These are phyloP conservation scores for Candida hispaniensis DNA, from an alignment of 805 yeast species.

Conservation along the genomic window DNA sequence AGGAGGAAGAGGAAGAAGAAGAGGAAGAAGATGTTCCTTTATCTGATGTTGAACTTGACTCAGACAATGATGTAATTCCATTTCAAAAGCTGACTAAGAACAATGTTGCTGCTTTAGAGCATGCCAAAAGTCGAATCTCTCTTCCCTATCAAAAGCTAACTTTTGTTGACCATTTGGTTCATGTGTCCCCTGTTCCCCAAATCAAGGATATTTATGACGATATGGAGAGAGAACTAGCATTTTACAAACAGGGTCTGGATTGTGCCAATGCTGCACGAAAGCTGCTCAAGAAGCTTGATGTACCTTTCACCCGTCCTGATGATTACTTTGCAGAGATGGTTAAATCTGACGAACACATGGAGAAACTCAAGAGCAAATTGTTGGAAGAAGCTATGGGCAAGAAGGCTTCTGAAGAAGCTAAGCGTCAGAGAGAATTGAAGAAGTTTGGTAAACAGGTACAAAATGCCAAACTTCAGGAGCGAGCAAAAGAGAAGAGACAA, in stretches of 20 bases:
- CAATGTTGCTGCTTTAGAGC: slow-evolving; percentile 59
- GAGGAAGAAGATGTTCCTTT: slow-evolving; percentile 78
- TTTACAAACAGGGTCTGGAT: slow-evolving; percentile 85
- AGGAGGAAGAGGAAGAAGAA: slow-evolving; percentile 47
- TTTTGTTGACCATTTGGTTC: slow-evolving; percentile 52
- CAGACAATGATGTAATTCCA: slow-evolving; percentile 91
- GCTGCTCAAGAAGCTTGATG: slow-evolving; percentile 49
- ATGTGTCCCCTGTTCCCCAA: slow-evolving; percentile 57
- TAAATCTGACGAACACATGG: slow-evolving; percentile 97
- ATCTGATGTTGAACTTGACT: slow-evolving; percentile 84
- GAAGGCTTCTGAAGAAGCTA: slow-evolving; percentile 87
- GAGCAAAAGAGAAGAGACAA: slow-evolving; percentile 87
- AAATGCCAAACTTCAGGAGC: slow-evolving; percentile 81
- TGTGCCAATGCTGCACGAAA: slow-evolving; percentile 70
- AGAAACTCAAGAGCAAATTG: slow-evolving; percentile 70
- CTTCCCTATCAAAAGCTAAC: slow-evolving; percentile 52
- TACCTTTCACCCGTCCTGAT: slow-evolving; percentile 84
- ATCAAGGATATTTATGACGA: slow-evolving; percentile 83
- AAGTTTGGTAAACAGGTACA: slow-evolving; percentile 97
- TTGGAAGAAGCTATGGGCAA: slow-evolving; percentile 58
- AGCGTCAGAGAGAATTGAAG: slow-evolving; percentile 87
- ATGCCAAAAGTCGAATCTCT: slow-evolving; percentile 26
- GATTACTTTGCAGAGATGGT: slow-evolving; percentile 99
- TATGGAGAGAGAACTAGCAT: slow-evolving; percentile 88
- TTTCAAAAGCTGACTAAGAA: slow-evolving; percentile 81